These are phyloP conservation scores for Bruguiera gymnorhiza DNA, from an alignment of 345 rosid species.

Conservation along the genomic window DNA sequence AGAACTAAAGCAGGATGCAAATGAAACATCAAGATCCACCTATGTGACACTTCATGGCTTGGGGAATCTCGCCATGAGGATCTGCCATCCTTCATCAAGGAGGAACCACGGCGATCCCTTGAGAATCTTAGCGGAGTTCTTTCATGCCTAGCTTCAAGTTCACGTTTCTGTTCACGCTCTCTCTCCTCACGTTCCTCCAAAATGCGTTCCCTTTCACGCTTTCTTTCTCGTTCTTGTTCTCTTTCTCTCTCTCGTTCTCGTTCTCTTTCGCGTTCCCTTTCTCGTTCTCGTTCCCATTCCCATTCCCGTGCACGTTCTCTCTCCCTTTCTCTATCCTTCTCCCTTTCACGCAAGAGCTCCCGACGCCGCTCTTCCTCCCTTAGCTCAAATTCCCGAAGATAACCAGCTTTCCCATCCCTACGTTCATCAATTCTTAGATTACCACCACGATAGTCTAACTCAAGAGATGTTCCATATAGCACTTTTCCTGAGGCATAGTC, in stretches of 20 bases:
- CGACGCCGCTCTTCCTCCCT: constrained; percentile 92
- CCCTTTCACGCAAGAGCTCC: constrained; percentile 73
- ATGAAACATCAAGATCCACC: constrained; percentile 86
- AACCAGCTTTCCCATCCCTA: constrained; percentile 85
- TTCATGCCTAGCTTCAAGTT: constrained; percentile 57
- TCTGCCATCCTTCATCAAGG: constrained; percentile 58
- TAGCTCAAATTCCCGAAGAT: constrained; percentile 88
- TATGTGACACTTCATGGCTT: constrained; percentile 71
- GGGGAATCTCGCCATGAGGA: constrained; percentile 64
- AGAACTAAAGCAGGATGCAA: constrained; percentile 57
- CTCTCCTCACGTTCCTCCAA: constrained; percentile 72
- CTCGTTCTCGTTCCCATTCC: constrained; percentile 26
- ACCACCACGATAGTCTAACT: constrained; percentile 62
- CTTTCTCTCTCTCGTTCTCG: constrained; percentile 44
- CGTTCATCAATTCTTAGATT: constrained; percentile 65
- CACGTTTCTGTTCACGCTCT: constrained; percentile 72
- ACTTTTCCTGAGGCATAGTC: constrained; percentile 90
- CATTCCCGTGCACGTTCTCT: constrained; percentile 46
- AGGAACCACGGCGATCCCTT: constrained; percentile 71
- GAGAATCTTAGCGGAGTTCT: constrained; percentile 65
- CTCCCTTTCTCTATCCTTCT: constrained; percentile 66
- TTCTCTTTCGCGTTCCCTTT: constrained; percentile 2
- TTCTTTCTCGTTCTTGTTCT: constrained; percentile 47
- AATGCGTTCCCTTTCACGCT: constrained; percentile 59
- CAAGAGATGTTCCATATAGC: constrained; percentile 62